Evolutionary conservation across 306 rosid genomes (phyloP), one percentile per base, ranked within the genome.

Genomic region (Crataegus laevigata): DNA sequence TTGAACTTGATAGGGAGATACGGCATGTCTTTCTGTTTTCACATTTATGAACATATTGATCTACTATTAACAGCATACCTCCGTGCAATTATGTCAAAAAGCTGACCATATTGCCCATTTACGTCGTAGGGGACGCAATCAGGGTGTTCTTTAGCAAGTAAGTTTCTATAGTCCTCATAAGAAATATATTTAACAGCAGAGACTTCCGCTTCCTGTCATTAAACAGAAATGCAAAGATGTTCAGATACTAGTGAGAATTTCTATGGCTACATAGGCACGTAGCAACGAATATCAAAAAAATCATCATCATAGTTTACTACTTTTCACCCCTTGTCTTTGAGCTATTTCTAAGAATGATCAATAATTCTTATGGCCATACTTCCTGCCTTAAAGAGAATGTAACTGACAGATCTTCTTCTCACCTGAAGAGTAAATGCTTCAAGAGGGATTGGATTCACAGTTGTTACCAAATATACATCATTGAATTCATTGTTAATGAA

Each of bases 361-460:
- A 34, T 30, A 36, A 18, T 47, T 34, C 64, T 50, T 42, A 57
- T 15, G 17, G 21, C 59, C 47, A 61, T 11, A 36, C 34, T 62
- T 25, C 42, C 51, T 18, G 32, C 18, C 57, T 34, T 38, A 47
- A 12, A 51, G 36, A 71, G 24, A 78, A 61, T 71, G 9, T 70
- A 78, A 70, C 40, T 28, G 40, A 70, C 40, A 47, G 60, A 47
- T 60, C 51, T 60, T 25, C 80, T 76, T 74, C 90, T 82, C 66
- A 91, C 98, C 97, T 94, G 98, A 73, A 91, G 96, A 72, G 91
- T 80, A 85, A 94, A 92, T 66, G 98, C 97, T 81, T 90, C 93
- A 22, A 86, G 74, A 68, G 98, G 98, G 74, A 94, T 90, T 30
- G 93, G 98, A 83, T 91, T 87, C 67, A 86, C 29, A 66, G 96